Evolutionary conservation across 2,329 filamentous ascomycete species (phyloP).

Genomic region (Cladobotryum mycophilum): DNA sequence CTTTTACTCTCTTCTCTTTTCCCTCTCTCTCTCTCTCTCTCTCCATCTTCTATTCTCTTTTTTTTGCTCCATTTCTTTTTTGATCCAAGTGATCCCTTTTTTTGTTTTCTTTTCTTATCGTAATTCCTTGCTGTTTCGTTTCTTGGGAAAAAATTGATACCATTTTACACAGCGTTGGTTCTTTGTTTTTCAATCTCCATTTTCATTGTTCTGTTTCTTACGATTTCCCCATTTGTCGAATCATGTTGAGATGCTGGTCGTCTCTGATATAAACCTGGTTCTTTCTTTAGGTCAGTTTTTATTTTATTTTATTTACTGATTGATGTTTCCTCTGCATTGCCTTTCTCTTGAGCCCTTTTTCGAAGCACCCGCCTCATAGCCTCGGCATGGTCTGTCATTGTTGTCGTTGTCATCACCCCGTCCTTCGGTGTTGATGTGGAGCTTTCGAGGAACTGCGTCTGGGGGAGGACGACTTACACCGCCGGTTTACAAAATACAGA

Average conservation of each 20-base stretch:
- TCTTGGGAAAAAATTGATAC: neutral
- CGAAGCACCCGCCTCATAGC: neutral
- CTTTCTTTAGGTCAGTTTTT: constrained; percentile 14
- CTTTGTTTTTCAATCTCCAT: neutral
- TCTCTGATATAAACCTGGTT: constrained; percentile 12
- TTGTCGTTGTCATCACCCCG: no score
- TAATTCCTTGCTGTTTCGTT: neutral
- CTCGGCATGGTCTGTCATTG: no score
- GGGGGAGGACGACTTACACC: no score
- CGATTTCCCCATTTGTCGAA: constrained; percentile 12
- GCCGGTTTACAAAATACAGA: no score
- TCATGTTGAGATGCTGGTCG: constrained; percentile 31
- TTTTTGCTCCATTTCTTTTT: constrained; percentile 10
- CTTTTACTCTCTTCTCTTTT: constrained; percentile 12
- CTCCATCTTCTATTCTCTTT: constrained; percentile 10
- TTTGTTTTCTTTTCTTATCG: neutral
- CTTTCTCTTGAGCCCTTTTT: neutral
- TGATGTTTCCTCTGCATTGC: neutral
- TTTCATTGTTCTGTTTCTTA: constrained; percentile 1
- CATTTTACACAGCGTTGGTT: neutral
- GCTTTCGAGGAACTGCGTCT: no score
- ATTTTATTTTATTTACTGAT: neutral
- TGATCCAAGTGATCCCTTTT: neutral
- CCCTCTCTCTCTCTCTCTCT: constrained; percentile 9
- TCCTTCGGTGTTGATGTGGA: no score